Base-by-base conservation (phyloP, 23 red algal species). In the Chondrus crispus region DNA sequence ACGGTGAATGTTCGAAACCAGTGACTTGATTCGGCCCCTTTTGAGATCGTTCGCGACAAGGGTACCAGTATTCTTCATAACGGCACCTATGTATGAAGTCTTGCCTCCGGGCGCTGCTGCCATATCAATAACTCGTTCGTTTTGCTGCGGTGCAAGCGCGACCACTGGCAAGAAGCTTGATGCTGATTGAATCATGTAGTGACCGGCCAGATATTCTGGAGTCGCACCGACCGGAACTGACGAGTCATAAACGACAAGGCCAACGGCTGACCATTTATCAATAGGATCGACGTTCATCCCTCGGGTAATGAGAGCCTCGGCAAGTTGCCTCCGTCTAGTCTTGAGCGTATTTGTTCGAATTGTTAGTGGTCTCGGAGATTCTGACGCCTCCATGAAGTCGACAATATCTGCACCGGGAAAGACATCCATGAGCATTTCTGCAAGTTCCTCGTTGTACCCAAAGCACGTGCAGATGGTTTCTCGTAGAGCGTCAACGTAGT, bases 101-200 rank as follows among this genome's bases (percentile, higher is more conserved):
- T 99, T 99, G 30, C 97, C 97, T 37, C 97, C 97, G 12, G 97
- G 97, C 22, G 97, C 94, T 11, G 94, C 93, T 10, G 97, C 93
- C 53, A 99, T 62, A 29, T 99, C 97, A 1, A 99, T 42, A 36
- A 99, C 81, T 14, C 85, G 75, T 73, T 99, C 97, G 32, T 96
- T 68, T 46, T 92, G 81, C 62, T 92, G 88, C 42, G 97, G 94
- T 16, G 94, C 94, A 40, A 99, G 95, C 35, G 97, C 97, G 20
- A 99, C 93, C 12, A 96, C 90, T 5, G 97, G 97, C 41, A 99
- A 39, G 84, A 99, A 93, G 46, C 86, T 93, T 1, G 94, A 94
- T 2, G 97, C 93, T 51, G 94, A 80, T 50, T 99, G 97, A 69
- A 99, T 96, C 94, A 96, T 99, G 91, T 99, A 99, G 58, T 96